Base-by-base conservation (phyloP, 768 basidiomycete species). In the Pleurotus platypus region DNA sequence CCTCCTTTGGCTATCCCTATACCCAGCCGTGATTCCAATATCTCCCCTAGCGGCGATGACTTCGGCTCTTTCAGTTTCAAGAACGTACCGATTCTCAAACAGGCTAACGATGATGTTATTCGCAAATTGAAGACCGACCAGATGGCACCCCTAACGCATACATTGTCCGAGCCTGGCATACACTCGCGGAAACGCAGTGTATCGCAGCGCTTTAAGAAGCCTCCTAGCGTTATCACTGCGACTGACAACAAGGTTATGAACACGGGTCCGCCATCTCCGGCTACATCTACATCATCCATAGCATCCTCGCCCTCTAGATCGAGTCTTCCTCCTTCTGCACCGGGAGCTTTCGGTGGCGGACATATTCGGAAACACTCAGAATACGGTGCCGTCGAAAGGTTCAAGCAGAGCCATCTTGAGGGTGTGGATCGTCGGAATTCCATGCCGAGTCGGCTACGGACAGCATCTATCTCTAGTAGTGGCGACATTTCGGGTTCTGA, bases 31-130 rank as follows among this genome's bases (percentile, higher is more conserved):
- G 71, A 72, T 1, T 65, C 67, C 4, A 74, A 72, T 15, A 67
- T 73, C 5, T 82, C 87, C 26, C 81, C 85, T 35, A 81, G 82
- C 15, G 84, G 83, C 61, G 93, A 96, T 64, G 95, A 98, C 66
- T 99, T 98, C 72, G 97, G 97, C 18, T 87, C 93, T 0, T 99
- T 99, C 77, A 94, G 89, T 72, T 99, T 94, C 82, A 98, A 98
- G 79, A 99, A 99, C 67, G 71, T 98, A 42, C 93, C 93, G 0
- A 84, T 97, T 5, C 75, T 98, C 70, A 99, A 98, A 74, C 94
- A 98, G 72, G 94, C 93, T 15, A 99, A 99, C 69, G 97, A 99
- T 72, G 95, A 98, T 67, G 87, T 98, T 63, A 97, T 99, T 63
- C 86, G 92, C 59, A 97, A 98, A 72, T 79, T 98, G 66, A 89